Conservation (phyloP, 2,329 filamentous ascomycete genomes). For the Dissoconium aciculare region DNA sequence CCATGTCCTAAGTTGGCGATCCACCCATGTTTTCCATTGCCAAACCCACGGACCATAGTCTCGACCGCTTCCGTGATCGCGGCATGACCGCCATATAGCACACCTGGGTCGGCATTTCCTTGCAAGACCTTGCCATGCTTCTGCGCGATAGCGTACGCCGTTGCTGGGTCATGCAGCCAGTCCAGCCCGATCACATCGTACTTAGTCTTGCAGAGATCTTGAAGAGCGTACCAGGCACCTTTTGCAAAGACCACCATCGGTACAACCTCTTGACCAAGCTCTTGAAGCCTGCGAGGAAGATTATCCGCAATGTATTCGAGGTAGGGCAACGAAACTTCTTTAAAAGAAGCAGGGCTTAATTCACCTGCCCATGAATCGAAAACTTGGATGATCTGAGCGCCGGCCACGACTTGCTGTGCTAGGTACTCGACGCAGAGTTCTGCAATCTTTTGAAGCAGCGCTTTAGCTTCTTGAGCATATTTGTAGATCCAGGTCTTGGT, state of each 20-base stretch:
- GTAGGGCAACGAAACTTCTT: slow-evolving; percentile 73
- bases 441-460: slow-evolving; percentile 75
- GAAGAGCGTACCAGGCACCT: slow-evolving; percentile 88
- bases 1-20: slow-evolving; percentile 95
- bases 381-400: slow-evolving; percentile 88
- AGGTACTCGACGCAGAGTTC: slow-evolving; percentile 92
- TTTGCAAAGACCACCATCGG: slow-evolving; percentile 98
- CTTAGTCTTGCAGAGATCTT: slow-evolving; percentile 70
- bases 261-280: slow-evolving; percentile 62
- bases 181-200: slow-evolving; percentile 92
- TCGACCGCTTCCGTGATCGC: slow-evolving; percentile 72
- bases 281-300: slow-evolving; percentile 57
- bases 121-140: slow-evolving; percentile 66
- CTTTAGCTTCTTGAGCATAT: slow-evolving; percentile 66
- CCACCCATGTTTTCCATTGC: slow-evolving; percentile 75
- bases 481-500: slow-evolving; percentile 95
- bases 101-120: slow-evolving; percentile 88
- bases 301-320: slow-evolving; percentile 69
- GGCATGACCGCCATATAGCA: slow-evolving; percentile 71
- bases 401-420: slow-evolving; percentile 79
- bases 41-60: slow-evolving; percentile 76
- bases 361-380: slow-evolving; percentile 98
- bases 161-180: slow-evolving; percentile 80
- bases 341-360: slow-evolving; percentile 70
- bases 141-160: slow-evolving; percentile 62